Evolutionary conservation across 805 yeast species (phyloP), one percentile per base, ranked within the genome.

Genomic region (Jamesozyma rosinii): DNA sequence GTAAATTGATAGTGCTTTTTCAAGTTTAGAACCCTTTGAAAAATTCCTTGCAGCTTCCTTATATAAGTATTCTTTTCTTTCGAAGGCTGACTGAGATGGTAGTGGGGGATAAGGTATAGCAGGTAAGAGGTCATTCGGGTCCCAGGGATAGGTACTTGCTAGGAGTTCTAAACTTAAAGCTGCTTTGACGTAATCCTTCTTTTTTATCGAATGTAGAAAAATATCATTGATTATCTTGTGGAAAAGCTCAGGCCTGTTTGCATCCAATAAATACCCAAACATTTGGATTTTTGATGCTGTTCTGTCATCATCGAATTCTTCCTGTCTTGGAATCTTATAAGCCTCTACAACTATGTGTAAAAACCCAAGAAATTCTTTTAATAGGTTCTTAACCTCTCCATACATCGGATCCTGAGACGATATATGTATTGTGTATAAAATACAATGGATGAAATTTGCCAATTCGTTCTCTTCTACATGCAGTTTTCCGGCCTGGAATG

Each of bases 281-380:
- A 86, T 79, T 53, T 81, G 82, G 57, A 87, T 70, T 46, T 77
- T 77, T 58, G 82, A 83, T 74, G 83, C 82, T 4, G 88, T 80
- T 55, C 95, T 71, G 61, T 87, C 95, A 59, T 84, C 90, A 53
- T 83, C 90, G 61, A 83, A 88, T 55, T 86, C 95, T 35, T 79
- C 79, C 17, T 88, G 88, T 38, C 71, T 73, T 13, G 95, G 95
- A 44, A 87, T 86, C 45, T 75, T 73, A 52, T 75, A 75, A 52
- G 83, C 74, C 53, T 83, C 86, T 47, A 76, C 71, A 54, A 83
- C 70, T 14, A 78, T 76, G 42, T 71, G 76, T 45, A 85, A 63
- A 61, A 84, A 83, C 20, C 77, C 80, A 21, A 76, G 62, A 32
- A 84, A 52, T 35, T 74, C 76, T 44, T 70, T 71, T 42, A 81